Evolutionary conservation across 805 yeast genomes (phyloP).

Genomic region (Teunomyces funiuensis): DNA sequence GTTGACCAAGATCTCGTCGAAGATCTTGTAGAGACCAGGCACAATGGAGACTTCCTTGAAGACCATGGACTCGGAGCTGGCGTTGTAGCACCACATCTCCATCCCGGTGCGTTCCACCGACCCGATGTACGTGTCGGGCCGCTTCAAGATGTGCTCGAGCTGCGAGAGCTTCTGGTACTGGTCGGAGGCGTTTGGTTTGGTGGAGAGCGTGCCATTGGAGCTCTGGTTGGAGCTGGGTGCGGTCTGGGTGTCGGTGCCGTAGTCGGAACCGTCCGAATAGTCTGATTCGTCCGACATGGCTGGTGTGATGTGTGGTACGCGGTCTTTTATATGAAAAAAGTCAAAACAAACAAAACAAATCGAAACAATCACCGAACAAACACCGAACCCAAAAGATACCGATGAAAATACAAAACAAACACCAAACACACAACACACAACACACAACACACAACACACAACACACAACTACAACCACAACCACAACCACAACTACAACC

Average conservation of each 20-base stretch:
- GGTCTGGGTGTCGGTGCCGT: too few species aligned
- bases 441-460: not conserved
- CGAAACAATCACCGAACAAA: not conserved
- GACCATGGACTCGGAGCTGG: constrained; percentile 39
- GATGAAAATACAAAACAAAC: not conserved
- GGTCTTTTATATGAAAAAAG: constrained; percentile 1
- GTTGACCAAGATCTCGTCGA: constrained; percentile 94
- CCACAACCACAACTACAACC: too few species aligned
- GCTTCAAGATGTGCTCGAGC: constrained; percentile 90
- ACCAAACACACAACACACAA: not conserved
- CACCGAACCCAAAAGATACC: not conserved
- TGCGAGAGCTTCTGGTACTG: constrained; percentile 94
- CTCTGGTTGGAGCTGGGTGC: not conserved
- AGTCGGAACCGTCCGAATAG: constrained; percentile 6
- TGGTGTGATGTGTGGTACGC: not conserved
- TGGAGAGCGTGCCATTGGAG: constrained; percentile 10
- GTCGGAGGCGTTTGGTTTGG: constrained; percentile 48
- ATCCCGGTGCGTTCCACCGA: constrained; percentile 81
- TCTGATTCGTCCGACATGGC: constrained; percentile 11
- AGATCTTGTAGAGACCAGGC: constrained; percentile 94
- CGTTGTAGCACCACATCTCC: constrained; percentile 82
- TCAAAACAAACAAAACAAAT: too few species aligned
- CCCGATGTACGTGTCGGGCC: constrained; percentile 98
- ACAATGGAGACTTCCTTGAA: constrained; percentile 74
- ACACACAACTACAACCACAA: not conserved